Base-by-base conservation (phyloP, 257 asterid species). In the Nicotiana tabacum region DNA sequence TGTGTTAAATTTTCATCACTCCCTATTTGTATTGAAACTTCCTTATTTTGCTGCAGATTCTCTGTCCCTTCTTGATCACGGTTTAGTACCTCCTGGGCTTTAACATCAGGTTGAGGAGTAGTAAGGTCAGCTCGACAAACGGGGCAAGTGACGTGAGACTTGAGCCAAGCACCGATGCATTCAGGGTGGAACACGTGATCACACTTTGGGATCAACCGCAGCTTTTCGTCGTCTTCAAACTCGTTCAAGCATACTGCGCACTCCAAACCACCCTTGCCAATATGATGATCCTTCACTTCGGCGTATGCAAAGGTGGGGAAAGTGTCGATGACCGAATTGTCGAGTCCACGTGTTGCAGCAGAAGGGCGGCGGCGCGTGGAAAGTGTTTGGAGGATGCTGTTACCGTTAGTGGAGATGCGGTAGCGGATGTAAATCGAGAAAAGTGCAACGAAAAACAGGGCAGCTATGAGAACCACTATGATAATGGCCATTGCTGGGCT, bases 201-300 rank as follows among this genome's bases (percentile, higher is more conserved):
- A 85, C 99, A 96, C 77, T 87, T 90, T 0, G 99, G 98, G 4
- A 96, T 86, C 80, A 96, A 89, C 83, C 99, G 94, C 84, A 96
- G 85, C 83, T 88, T 93, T 67, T 96, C 97, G 2, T 84, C 78
- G 58, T 90, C 97, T 18, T 91, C 93, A n/a, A 94, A 96, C 24
- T 96, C 99, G 85, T 92, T 96, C 83, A 96, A 69, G 60, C 99
- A 96, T 17, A 96, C 98, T 0, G 99, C 99, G 79, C 99, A 96
- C 88, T 96, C 99, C 84, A 96, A 77, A 1, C 84, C 89, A 1
- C 92, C 95, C 64, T 92, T 93, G 2, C 99, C 99, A 82, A 94
- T 89, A 86, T 93, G 86, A 83, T 92, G 99, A 68, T 88, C 97
- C 77, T 90, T 94, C 15, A 96, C 99, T 83, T 94, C 99, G 10